Evolutionary conservation across 305 asterid species (phyloP).

Genomic region (Fraxinus latifolia): DNA sequence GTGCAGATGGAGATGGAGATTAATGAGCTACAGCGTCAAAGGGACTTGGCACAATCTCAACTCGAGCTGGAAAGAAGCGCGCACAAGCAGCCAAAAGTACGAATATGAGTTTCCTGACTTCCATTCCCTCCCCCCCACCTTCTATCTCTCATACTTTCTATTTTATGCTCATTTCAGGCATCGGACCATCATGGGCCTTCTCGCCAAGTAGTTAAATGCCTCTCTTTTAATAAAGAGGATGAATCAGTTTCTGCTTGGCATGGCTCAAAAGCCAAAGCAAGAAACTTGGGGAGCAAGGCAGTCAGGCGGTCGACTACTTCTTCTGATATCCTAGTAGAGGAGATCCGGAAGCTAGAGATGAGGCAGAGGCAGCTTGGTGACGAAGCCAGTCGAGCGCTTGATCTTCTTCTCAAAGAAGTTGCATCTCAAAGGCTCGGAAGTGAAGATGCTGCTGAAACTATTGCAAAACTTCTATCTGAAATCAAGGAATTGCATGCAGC

Average conservation of each 20-base stretch:
- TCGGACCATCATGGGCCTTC: constrained; percentile 67
- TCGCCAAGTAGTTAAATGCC: constrained; percentile 63
- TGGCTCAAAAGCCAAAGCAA: constrained; percentile 33
- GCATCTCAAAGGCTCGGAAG: constrained; percentile 67
- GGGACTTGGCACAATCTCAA: constrained; percentile 72
- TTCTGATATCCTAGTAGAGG: constrained; percentile 55
- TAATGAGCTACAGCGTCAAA: constrained; percentile 74
- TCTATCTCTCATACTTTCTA: constrained; percentile 17
- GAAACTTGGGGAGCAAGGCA: constrained; percentile 46
- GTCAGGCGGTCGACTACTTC: constrained; percentile 46
- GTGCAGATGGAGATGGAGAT: constrained; percentile 86
- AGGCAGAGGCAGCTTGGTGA: constrained; percentile 89
- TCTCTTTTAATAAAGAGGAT: constrained; percentile 48
- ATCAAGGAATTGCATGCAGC: constrained; percentile 65
- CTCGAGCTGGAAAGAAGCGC: constrained; percentile 73
- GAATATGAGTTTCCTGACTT: not conserved
- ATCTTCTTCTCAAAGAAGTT: constrained; percentile 88
- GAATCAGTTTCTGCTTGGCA: constrained; percentile 35
- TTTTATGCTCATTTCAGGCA: constrained; percentile 44
- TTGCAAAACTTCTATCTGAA: constrained; percentile 76
- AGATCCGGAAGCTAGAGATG: constrained; percentile 82
- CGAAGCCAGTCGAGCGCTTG: constrained; percentile 88
- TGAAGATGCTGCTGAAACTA: constrained; percentile 59
- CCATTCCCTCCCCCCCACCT: no score
- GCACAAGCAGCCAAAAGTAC: constrained; percentile 64